These are phyloP conservation scores for Poronia punctata DNA, from an alignment of 495 filamentous ascomycete species.

Conservation along the genomic window DNA sequence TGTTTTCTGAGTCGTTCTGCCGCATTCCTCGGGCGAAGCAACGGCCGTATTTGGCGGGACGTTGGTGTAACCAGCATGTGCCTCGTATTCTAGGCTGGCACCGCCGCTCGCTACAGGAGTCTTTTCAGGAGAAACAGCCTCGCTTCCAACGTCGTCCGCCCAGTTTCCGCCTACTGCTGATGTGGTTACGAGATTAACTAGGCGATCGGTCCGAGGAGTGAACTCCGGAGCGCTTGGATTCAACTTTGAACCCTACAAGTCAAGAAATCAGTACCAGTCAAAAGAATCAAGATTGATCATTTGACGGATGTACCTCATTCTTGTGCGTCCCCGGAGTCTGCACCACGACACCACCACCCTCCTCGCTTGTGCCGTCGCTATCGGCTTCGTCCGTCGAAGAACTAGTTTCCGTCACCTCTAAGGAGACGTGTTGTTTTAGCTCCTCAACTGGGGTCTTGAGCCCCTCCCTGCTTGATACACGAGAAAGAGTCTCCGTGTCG, in stretches of 20 bases:
- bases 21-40: constrained; percentile 12
- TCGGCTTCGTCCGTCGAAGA: constrained; percentile 17
- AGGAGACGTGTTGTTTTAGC: constrained; percentile 2
- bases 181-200: constrained; percentile 8
- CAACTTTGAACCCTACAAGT: constrained; percentile 39
- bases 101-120: constrained; percentile 3
- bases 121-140: constrained; percentile 4
- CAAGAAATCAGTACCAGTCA: constrained; percentile 35
- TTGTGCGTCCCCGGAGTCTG: constrained; percentile 28
- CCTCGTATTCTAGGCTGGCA: constrained; percentile 11
- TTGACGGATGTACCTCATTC: constrained; percentile 43
- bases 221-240: constrained; percentile 52
- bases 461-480: background rate
- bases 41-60: constrained; percentile 8
- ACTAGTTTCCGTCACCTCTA: constrained; percentile 23
- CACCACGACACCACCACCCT: constrained; percentile 13
- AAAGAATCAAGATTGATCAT: constrained; percentile 37
- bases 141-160: constrained; percentile 25
- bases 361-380: constrained; percentile 4
- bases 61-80: background rate
- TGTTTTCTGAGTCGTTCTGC: constrained; percentile 3
- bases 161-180: constrained; percentile 21
- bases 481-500: constrained; percentile 1
- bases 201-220: constrained; percentile 36
- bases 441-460: background rate